phyloP scores from a whole-genome alignment of 192 early-diverging fungal genomes.

The Coemansia sp. region DNA sequence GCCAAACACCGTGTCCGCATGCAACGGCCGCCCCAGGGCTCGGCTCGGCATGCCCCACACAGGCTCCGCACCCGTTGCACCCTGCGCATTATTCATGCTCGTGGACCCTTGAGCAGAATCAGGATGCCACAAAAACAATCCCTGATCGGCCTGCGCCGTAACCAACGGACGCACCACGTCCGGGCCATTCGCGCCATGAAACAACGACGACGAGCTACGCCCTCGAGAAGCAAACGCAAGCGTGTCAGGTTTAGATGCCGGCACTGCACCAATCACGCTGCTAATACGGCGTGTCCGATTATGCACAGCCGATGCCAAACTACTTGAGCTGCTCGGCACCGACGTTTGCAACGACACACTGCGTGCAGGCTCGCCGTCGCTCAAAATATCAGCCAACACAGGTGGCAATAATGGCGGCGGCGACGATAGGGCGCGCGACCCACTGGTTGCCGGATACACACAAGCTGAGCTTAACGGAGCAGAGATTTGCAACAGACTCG shows the following conservation, averaged over 20 bases:
- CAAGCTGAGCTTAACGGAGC: slow-evolving; percentile 1
- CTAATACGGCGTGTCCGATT: slow-evolving; percentile 10
- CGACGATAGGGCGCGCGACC: background rate
- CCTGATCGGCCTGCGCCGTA: background rate
- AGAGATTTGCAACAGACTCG: background rate
- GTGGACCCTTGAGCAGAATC: background rate
- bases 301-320: background rate
- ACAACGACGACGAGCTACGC: slow-evolving; percentile 27
- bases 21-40: slow-evolving; percentile 2
- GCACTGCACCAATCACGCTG: slow-evolving; percentile 9
- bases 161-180: slow-evolving; percentile 1
- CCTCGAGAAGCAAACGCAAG: slow-evolving; percentile 9
- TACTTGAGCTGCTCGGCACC: background rate
- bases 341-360: background rate
- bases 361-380: slow-evolving; percentile 14
- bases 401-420: slow-evolving; percentile 31
- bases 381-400: slow-evolving; percentile 43
- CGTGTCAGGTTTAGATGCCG: background rate
- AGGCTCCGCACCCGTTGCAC: background rate
- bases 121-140: background rate
- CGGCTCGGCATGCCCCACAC: background rate
- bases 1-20: slow-evolving; percentile 11
- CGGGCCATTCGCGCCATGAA: slow-evolving; percentile 5
- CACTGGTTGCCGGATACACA: background rate
- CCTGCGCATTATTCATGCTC: background rate